Conservation (phyloP, 1,284 basidiomycete genomes). For the Heterobasidion parviporum region DNA sequence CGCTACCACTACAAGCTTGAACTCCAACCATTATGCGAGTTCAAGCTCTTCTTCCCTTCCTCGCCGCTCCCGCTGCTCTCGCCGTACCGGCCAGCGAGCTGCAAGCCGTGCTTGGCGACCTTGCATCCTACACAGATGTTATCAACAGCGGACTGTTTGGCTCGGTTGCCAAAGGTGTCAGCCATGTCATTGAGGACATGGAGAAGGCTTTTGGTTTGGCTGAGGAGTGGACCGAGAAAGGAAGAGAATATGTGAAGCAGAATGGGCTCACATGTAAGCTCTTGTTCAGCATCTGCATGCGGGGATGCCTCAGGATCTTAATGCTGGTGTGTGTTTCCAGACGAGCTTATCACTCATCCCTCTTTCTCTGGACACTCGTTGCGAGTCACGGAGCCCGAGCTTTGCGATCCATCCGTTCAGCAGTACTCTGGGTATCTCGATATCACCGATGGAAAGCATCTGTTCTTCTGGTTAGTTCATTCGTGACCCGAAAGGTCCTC, state of each 20-base stretch:
- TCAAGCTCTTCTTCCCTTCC: constrained; percentile 12
- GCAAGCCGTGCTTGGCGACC: constrained; percentile 26
- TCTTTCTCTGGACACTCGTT: constrained; percentile 64
- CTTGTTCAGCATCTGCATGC: not conserved
- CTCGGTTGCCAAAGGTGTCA: constrained; percentile 27
- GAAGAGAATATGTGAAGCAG: constrained; percentile 60
- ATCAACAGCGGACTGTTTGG: constrained; percentile 8
- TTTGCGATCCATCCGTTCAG: constrained; percentile 80
- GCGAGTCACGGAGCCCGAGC: constrained; percentile 60
- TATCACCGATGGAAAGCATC: constrained; percentile 76
- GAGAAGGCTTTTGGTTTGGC: constrained; percentile 11
- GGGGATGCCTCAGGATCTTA: not conserved
- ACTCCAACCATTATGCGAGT: not conserved
- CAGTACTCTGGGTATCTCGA: constrained; percentile 90
- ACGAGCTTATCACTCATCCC: constrained; percentile 71
- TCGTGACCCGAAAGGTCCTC: constrained; percentile 1
- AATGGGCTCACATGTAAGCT: constrained; percentile 52
- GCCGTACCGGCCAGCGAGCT: constrained; percentile 19
- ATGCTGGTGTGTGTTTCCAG: constrained; percentile 24
- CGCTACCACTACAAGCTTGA: not conserved
- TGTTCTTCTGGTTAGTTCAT: constrained; percentile 73
- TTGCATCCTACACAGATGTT: constrained; percentile 10
- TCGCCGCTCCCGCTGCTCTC: constrained; percentile 13
- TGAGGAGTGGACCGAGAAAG: constrained; percentile 43
- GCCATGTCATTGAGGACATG: constrained; percentile 31